Percentiles rank a stretch among this genome's conserved stretches.
Evolutionary conservation across 2,329 filamentous ascomycete genomes (phyloP).

Genomic region (Arachnopeziza araneosa): DNA sequence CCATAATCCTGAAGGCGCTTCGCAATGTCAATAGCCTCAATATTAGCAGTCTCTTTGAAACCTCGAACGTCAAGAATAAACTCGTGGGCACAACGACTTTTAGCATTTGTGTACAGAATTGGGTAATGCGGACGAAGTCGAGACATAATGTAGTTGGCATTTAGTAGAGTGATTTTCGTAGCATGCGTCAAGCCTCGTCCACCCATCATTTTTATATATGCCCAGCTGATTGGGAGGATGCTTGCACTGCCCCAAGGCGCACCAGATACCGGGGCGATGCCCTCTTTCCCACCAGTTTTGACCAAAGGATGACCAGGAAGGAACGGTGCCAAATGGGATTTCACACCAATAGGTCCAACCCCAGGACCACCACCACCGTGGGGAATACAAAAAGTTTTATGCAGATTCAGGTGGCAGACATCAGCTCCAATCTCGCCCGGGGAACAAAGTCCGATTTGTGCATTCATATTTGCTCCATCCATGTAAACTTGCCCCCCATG

Average conservation of each 20-base stretch:
- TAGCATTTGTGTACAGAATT: constrained; percentile 88
- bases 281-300: constrained; percentile 48
- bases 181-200: constrained; percentile 71
- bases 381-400: constrained; percentile 99
- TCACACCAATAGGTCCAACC: constrained; percentile 90
- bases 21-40: constrained; percentile 92
- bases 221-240: constrained; percentile 91
- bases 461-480: constrained; percentile 99
- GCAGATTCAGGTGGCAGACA: constrained; percentile 93
- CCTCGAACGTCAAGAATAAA: constrained; percentile 88
- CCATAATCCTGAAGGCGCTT: constrained; percentile 97
- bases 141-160: constrained; percentile 93
- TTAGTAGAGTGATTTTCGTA: constrained; percentile 88
- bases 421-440: constrained; percentile 94
- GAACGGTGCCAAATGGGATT: constrained; percentile 69
- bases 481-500: constrained; percentile 95
- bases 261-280: constrained; percentile 69
- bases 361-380: constrained; percentile 93
- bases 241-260: constrained; percentile 83
- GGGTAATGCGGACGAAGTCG: constrained; percentile 80
- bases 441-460: constrained; percentile 91
- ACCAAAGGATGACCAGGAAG: constrained; percentile 64
- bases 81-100: constrained; percentile 89
- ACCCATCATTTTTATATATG: constrained; percentile 95
- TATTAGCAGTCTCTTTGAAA: constrained; percentile 75